Percentiles rank a stretch among this genome's conserved stretches.
phyloP scores from a whole-genome alignment of 345 rosid genomes.

The Jatropha curcas region DNA sequence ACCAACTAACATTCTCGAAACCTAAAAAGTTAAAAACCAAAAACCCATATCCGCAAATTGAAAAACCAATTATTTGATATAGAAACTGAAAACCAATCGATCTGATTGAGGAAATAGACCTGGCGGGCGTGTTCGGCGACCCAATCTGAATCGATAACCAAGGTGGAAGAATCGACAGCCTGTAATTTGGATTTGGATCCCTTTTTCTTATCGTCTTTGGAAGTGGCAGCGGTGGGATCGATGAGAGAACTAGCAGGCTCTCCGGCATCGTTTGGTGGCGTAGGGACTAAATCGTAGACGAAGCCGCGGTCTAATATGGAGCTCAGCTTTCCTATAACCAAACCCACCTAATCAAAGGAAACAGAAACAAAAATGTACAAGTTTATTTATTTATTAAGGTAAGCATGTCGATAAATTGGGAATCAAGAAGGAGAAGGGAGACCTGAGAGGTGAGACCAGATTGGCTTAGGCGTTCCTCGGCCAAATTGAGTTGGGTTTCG shows the following conservation, averaged over 20 bases:
- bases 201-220: constrained; percentile 59
- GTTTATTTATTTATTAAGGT: no score
- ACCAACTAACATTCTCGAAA: constrained; percentile 85
- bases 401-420: not conserved
- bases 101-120: constrained; percentile 40
- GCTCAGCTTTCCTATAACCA: constrained; percentile 87
- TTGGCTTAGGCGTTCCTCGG: constrained; percentile 76
- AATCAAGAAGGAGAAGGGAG: not conserved
- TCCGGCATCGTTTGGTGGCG: constrained; percentile 76
- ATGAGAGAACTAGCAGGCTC: constrained; percentile 66
- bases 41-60: not conserved
- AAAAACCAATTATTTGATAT: not conserved
- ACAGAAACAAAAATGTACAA: not conserved
- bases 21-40: constrained; percentile 48
- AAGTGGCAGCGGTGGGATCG: constrained; percentile 28
- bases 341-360: constrained; percentile 58
- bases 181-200: constrained; percentile 63
- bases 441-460: constrained; percentile 77
- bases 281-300: constrained; percentile 76
- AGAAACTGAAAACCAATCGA: not conserved
- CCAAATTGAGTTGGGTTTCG: constrained; percentile 59
- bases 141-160: constrained; percentile 76
- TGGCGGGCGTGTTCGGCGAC: constrained; percentile 91
- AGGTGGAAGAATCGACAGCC: constrained; percentile 55
- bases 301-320: constrained; percentile 73